Evolutionary conservation across 73 alveolate genomes (phyloP), one percentile per base, ranked within the genome.

Genomic region (Tetrahymena thermophila): DNA sequence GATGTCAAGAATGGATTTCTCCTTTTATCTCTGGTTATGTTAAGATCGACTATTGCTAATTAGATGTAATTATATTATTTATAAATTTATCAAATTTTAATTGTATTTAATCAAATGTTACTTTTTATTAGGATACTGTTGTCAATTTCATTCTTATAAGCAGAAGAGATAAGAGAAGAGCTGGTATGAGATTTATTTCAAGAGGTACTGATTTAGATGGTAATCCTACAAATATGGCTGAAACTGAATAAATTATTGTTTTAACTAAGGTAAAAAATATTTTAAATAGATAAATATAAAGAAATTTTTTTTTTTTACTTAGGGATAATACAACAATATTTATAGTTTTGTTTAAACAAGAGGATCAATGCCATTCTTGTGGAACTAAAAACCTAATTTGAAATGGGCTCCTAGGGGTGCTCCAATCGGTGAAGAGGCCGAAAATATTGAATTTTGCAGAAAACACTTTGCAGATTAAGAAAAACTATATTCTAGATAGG

Each of bases 201-300:
- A 96, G 99, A 96, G 99, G 99, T 35, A 98, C 99, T 15, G 99
- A 98, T 96, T 93, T 94, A 58, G 98, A 96, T 34, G 99, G 99
- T 11, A 98, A 98, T 96, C 97, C 98, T 4, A 97, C 99, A 4
- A 98, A 98, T 95, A 97, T 96, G 94, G 99, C 98, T 8, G 99
- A 98, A 95, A 97, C 99, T 17, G 99, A 99, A 96, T 98, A 98
- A 96, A 96, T 98, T 34, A 31, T 98, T 25, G 89, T 71, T 7
- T 71, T 71, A 31, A 71, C 89, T 13, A 71, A 71, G 89, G 89
- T 71, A 71, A n/a, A 71, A 7, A 23, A 28, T 25, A 71, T 71
- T 71, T 13, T 0, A n/a, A 71, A 71, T 1, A 19, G 4, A 31
- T 1, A 23, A 6, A 1, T 3, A 7, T 28, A n/a, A 71, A 23